Percentiles rank a stretch among this genome's conserved stretches.
Evolutionary conservation across 176 grass and related monocot species (phyloP).

Genomic region (Triticum dicoccoides): DNA sequence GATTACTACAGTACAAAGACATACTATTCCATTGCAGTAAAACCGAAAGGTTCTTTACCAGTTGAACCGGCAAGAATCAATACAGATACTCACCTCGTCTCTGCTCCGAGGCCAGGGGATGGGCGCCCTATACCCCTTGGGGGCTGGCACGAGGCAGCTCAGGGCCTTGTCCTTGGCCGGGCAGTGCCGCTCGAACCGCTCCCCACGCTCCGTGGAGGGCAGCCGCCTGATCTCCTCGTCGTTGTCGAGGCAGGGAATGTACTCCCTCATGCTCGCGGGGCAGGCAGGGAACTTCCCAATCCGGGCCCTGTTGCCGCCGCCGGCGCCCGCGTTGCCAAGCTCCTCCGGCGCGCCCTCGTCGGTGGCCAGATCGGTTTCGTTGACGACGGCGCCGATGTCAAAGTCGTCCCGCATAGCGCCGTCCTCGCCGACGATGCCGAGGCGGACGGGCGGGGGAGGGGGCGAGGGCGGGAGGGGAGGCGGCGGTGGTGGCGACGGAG

Average conservation of each 20-base stretch:
- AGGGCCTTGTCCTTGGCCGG: slow-evolving; percentile 60
- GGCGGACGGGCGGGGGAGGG: slow-evolving; percentile 29
- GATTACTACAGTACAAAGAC: not conserved
- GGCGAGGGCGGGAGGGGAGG: slow-evolving; percentile 18
- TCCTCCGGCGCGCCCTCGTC: slow-evolving; percentile 21
- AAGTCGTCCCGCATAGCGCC: slow-evolving; percentile 78
- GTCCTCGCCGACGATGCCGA: slow-evolving; percentile 69
- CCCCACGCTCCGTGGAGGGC: slow-evolving; percentile 54
- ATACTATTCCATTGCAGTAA: not conserved
- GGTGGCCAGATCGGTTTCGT: slow-evolving; percentile 47
- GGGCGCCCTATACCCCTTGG: slow-evolving; percentile 70
- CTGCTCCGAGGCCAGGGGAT: slow-evolving; percentile 88
- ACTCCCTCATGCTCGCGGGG: slow-evolving; percentile 70
- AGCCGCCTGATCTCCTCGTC: slow-evolving; percentile 70
- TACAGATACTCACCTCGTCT: slow-evolving; percentile 68
- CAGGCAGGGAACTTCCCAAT: slow-evolving; percentile 56
- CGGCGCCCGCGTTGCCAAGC: not conserved
- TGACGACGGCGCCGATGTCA: slow-evolving; percentile 39
- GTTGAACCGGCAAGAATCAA: slow-evolving; percentile 20
- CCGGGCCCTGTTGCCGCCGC: not conserved
- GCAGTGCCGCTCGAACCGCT: slow-evolving; percentile 89
- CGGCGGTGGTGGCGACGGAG: not conserved
- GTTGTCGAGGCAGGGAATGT: slow-evolving; percentile 94
- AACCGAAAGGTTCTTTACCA: not conserved
- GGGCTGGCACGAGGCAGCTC: slow-evolving; percentile 67